These are phyloP conservation scores for Nicotiana obtusifolia DNA, from an alignment of 257 asterid species.

Conservation along the genomic window DNA sequence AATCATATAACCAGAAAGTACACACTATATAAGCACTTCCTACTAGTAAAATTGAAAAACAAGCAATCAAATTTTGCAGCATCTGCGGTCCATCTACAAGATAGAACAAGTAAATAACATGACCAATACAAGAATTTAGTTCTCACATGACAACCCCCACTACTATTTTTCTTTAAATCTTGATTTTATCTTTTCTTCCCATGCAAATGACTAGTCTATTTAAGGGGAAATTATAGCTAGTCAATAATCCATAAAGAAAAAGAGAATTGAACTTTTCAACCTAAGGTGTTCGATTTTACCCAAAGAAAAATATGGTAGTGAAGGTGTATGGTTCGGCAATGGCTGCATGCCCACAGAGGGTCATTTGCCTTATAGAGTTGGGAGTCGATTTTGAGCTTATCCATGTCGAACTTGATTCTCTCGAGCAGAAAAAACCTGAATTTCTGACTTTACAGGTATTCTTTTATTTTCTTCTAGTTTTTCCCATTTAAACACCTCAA, in stretches of 20 bases:
- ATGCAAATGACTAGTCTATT: not conserved
- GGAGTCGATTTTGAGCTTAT: slow-evolving; percentile 52
- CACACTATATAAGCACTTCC: not conserved
- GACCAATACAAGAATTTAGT: too few relatives aligned
- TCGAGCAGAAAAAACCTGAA: slow-evolving; percentile 51
- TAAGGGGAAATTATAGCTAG: not conserved
- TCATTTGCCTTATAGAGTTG: slow-evolving; percentile 53
- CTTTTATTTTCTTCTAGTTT: not conserved
- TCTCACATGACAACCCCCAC: slow-evolving; percentile 30
- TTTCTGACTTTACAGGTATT: slow-evolving; percentile 51
- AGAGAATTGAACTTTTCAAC: not conserved
- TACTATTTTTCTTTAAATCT: not conserved
- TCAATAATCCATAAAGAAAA: not conserved
- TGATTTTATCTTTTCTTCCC: not conserved
- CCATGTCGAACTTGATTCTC: slow-evolving; percentile 44
- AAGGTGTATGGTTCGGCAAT: slow-evolving; percentile 62
- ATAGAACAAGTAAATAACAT: not conserved
- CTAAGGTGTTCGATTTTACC: not conserved
- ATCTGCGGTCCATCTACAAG: not conserved
- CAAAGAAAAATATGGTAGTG: slow-evolving; percentile 34
- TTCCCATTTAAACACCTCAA: too few relatives aligned
- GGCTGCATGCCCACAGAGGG: slow-evolving; percentile 78
- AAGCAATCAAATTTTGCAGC: not conserved
- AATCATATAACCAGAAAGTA: not conserved
- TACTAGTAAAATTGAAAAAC: not conserved